Evolutionary conservation across 768 basidiomycete genomes (phyloP).

Genomic region (Kwoniella europaea): DNA sequence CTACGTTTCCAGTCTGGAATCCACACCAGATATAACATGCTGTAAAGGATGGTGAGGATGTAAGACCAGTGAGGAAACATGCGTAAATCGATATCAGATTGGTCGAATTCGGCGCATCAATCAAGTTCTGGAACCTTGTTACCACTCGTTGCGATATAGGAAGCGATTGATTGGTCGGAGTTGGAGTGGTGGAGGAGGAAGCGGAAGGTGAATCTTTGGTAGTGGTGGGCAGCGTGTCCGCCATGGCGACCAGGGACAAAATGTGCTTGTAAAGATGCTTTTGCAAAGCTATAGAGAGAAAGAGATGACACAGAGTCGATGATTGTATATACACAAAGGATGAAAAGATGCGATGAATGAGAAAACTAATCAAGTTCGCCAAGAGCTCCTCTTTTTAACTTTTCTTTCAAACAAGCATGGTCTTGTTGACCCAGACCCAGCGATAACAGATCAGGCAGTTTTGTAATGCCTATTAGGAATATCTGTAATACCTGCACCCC

Average conservation of each 20-base stretch:
- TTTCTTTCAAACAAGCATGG: neutral
- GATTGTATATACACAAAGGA: neutral
- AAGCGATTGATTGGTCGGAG: neutral
- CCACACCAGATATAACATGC: constrained; percentile 57
- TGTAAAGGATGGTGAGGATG: constrained; percentile 40
- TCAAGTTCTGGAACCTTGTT: neutral
- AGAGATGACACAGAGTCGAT: neutral
- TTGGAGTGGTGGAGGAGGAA: constrained; percentile 1
- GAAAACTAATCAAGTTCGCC: neutral
- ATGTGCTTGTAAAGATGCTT: neutral
- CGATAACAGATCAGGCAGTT: neutral
- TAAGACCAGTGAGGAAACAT: constrained; percentile 52
- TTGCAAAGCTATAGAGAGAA: too few species aligned
- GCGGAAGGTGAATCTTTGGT: constrained; percentile 17
- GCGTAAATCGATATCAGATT: constrained; percentile 47
- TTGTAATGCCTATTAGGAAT: constrained; percentile 2
- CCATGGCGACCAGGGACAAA: neutral
- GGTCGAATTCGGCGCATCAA: constrained; percentile 18
- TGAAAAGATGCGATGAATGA: neutral
- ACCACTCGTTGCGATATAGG: constrained; percentile 1
- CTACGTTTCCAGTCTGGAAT: constrained; percentile 58
- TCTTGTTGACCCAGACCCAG: neutral
- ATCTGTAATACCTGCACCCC: neutral
- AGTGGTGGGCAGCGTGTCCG: constrained; percentile 3
- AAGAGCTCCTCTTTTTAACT: constrained; percentile 9